Evolutionary conservation across 805 yeast species (phyloP), one percentile per base, ranked within the genome.

Genomic region (Kuraishia capsulata): DNA sequence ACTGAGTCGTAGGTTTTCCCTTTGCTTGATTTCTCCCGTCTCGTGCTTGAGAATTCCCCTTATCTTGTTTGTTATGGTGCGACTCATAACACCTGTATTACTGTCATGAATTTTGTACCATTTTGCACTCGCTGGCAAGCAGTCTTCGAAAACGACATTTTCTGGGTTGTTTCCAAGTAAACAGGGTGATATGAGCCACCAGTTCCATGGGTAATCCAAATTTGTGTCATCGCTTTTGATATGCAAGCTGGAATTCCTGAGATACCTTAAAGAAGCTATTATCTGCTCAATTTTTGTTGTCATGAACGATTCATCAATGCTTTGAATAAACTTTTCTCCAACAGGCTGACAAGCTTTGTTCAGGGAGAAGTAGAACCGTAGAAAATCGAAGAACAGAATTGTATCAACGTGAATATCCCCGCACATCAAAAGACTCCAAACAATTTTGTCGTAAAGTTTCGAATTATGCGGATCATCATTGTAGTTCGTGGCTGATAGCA

Each of bases 351-450:
- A 23, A 11, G 10, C 11, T 11, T 23, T 23, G 26, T 23, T 11
- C 26, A 23, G 26, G 10, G 8, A 8, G 8, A 11, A 8, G 26
- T 23, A 11, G 26, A 23, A 23, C 11, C 26, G 54, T 30, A 70
- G 44, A 14, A 55, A 51, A 38, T 56, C 56, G 44, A 72, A 69
- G 32, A 69, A 61, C 66, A 69, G 63, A 16, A 73, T 44, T 2
- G 62, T 50, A 33, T 58, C 62, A 8, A 69, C 20, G 41, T 67
- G 70, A 20, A 64, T 48, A 1, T 69, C 71, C 13, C 78, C 78
- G 40, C 57, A 61, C 33, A 71, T 44, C 5, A 68, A 30, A 6
- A 71, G 42, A 0, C 69, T 70, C 58, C 68, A 63, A 1, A 70
- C 38, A 1, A 73, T 55, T 23, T 61, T 56, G 32, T 66, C 62